Base-by-base conservation (phyloP, 345 rosid species). In the Mercurialis annua region DNA sequence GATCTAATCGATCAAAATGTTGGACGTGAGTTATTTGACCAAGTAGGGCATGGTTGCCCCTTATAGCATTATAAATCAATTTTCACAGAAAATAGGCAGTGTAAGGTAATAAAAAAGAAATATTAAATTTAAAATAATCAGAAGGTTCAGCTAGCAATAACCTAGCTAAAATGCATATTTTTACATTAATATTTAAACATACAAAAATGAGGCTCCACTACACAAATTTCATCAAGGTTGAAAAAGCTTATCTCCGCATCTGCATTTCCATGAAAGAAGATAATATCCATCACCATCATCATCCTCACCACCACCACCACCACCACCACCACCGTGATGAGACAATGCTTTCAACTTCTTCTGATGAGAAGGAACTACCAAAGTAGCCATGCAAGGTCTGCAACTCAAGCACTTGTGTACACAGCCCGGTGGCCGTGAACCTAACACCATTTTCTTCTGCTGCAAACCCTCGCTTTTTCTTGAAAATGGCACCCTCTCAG, bases 341-440 rank as follows among this genome's bases (percentile, higher is more conserved):
- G 81, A 70, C 42, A 40, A 46, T 34, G 31, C 38, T 23, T 71
- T 49, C 0, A 29, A 23, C 43, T 52, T 69, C 36, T 58, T 17
- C 5, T 70, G 62, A 31, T 62, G 66, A 49, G 76, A 52, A 69
- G 85, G 70, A 62, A 80, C 73, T 11, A 87, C 83, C 33, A 89
- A 74, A 69, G 82, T 80, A 34, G 96, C 85, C 75, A 71, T 53
- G 75, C 96, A 92, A 20, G 94, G 92, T 56, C 75, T 80, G 83
- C 98, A 89, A 59, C 67, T 78, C 42, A 60, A 68, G 78, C 98
- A 92, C 75, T 72, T 84, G 86, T 80, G 75, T 18, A 72, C 77
- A 73, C 98, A 92, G 53, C 63, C 44, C 0, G 98, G 96, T 43
- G 94, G 98, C 80, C 73, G 81, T 69, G 98, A 92, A 27, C 98